Percentiles rank a stretch among this genome's conserved stretches.
Conservation (phyloP, 2,329 filamentous ascomycete genomes). For the Diaporthe australafricana region DNA sequence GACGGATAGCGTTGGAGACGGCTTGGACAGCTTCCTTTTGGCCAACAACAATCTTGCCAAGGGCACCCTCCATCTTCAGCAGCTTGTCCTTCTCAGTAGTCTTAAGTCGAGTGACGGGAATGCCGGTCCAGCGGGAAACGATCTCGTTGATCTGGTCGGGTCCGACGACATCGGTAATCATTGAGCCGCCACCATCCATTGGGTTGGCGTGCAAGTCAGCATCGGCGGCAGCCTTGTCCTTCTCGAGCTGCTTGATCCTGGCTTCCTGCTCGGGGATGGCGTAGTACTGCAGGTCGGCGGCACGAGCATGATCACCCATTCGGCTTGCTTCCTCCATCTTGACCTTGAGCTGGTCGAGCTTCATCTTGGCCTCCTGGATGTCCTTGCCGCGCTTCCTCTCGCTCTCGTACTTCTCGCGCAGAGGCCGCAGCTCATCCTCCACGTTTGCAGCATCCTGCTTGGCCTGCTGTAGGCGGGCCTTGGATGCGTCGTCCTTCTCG, state of each 20-base stretch:
- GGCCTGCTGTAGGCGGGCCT: slow-evolving; percentile 82
- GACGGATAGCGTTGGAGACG: slow-evolving; percentile 94
- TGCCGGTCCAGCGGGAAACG: slow-evolving; percentile 96
- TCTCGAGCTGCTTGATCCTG: slow-evolving; percentile 84
- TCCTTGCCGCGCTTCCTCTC: slow-evolving; percentile 92
- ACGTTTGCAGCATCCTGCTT: slow-evolving; percentile 94
- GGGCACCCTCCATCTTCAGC: slow-evolving; percentile 93
- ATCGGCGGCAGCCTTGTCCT: slow-evolving; percentile 83
- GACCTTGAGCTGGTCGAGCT: slow-evolving; percentile 90
- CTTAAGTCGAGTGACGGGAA: slow-evolving; percentile 92
- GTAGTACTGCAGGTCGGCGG: slow-evolving; percentile 96
- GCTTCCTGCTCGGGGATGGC: slow-evolving; percentile 92
- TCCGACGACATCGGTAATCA: slow-evolving; percentile 93
- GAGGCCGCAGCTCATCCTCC: slow-evolving; percentile 89
- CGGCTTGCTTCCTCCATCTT: slow-evolving; percentile 95
- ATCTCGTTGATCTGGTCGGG: slow-evolving; percentile 99
- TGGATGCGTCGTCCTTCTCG: slow-evolving; percentile 94
- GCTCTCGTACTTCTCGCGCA: slow-evolving; percentile 94
- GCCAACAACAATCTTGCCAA: slow-evolving; percentile 87
- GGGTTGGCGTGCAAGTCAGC: slow-evolving; percentile 69
- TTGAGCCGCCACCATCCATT: slow-evolving; percentile 72
- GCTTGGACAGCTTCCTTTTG: slow-evolving; percentile 94
- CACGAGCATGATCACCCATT: slow-evolving; percentile 83
- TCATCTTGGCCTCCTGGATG: slow-evolving; percentile 94
- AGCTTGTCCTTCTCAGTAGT: slow-evolving; percentile 98